A percentile compares a stretch with the other conserved stretches of the same genome.
These are phyloP conservation scores for Russula compacta DNA, from an alignment of 768 basidiomycete genomes.

Conservation along the genomic window DNA sequence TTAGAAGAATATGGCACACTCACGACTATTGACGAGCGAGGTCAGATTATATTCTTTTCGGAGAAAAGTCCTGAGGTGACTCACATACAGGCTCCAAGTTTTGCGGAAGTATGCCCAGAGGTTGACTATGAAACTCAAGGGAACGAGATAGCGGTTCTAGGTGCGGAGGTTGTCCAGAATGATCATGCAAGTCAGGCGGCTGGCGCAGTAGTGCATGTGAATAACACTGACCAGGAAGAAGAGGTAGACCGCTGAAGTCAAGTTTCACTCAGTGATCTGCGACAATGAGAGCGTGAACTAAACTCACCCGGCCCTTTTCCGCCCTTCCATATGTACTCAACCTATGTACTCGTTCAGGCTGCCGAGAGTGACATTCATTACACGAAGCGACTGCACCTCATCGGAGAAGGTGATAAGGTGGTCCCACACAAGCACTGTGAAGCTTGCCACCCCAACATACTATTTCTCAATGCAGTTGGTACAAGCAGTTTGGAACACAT, in stretches of 20 bases:
- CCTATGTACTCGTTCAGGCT: slow-evolving; percentile 21
- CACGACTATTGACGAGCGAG: neutral
- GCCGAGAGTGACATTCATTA: no score
- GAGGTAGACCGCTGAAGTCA: slow-evolving; percentile 26
- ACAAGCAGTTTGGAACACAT: no score
- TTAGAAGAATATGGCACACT: neutral
- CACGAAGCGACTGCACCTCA: slow-evolving; percentile 27
- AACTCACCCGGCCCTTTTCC: slow-evolving; percentile 37
- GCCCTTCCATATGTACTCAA: slow-evolving; percentile 46
- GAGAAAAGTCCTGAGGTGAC: neutral
- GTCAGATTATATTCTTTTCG: no score
- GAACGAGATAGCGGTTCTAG: slow-evolving; percentile 58
- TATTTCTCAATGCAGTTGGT: slow-evolving; percentile 18
- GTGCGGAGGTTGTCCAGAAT: neutral
- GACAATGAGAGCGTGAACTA: neutral
- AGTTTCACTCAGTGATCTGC: neutral
- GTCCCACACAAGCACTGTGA: slow-evolving; percentile 48
- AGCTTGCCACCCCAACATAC: slow-evolving; percentile 45
- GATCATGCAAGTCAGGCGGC: neutral
- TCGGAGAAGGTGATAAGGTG: slow-evolving; percentile 44
- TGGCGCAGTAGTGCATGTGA: no score
- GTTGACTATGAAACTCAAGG: slow-evolving; percentile 55
- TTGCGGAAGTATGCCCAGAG: slow-evolving; percentile 28
- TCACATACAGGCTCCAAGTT: slow-evolving; percentile 19
- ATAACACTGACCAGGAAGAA: slow-evolving; percentile 30